Percentiles rank a stretch among this genome's conserved stretches.
phyloP scores from a whole-genome alignment of 1,284 basidiomycete genomes.

The Inonotus hispidus region DNA sequence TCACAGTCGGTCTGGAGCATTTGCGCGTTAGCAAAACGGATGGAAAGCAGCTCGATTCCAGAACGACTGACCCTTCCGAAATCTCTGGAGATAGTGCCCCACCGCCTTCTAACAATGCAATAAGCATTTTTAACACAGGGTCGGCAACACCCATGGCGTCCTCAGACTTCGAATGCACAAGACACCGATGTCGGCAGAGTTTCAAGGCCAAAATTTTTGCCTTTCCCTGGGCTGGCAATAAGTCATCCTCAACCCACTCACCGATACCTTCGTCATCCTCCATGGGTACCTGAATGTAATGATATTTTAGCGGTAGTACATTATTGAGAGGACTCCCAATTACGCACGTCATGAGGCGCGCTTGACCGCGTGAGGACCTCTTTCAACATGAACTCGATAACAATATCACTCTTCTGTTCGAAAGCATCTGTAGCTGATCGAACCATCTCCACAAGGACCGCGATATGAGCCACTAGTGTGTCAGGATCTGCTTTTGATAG shows the following conservation, averaged over 20 bases:
- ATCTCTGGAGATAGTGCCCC: conserved; percentile 60
- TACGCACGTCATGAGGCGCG: conserved; percentile 42
- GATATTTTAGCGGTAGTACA: too few species aligned
- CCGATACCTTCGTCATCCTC: conserved; percentile 45
- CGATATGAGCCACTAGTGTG: conserved; percentile 59
- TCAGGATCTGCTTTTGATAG: conserved; percentile 50
- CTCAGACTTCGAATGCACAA: conserved; percentile 58
- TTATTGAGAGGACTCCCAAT: background rate
- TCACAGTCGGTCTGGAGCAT: conserved; percentile 45
- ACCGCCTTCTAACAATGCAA: conserved; percentile 56
- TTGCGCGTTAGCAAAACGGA: background rate
- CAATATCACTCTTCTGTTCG: conserved; percentile 68
- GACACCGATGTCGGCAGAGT: conserved; percentile 71
- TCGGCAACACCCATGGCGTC: conserved; percentile 61
- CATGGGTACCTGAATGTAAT: conserved; percentile 37
- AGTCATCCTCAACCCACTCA: conserved; percentile 72
- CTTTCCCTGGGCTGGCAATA: conserved; percentile 47
- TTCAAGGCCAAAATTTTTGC: conserved; percentile 77
- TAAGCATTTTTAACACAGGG: conserved; percentile 74
- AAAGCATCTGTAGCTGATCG: conserved; percentile 67
- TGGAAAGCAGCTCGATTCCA: background rate
- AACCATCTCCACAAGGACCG: conserved; percentile 74
- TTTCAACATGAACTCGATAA: conserved; percentile 70
- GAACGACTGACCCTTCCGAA: conserved; percentile 56
- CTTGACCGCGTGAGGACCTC: conserved; percentile 60